phyloP scores from a whole-genome alignment of 176 grass and related monocot species.

The Oryza meridionalis region DNA sequence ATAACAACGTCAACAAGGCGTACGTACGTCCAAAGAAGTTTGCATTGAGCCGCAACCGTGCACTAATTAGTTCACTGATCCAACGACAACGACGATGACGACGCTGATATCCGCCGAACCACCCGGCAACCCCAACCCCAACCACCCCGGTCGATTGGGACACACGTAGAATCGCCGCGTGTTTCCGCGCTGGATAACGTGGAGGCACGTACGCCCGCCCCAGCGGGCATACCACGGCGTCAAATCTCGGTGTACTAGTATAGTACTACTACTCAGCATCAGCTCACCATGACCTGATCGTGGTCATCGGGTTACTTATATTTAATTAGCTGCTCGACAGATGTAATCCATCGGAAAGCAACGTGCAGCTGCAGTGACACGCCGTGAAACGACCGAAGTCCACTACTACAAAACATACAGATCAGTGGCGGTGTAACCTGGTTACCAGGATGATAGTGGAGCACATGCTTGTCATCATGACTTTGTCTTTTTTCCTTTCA shows the following conservation, averaged over 20 bases:
- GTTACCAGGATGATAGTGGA: background rate
- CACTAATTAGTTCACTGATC: background rate
- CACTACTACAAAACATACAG: background rate
- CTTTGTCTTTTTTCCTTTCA: background rate
- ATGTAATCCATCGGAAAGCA: background rate
- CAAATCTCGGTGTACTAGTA: background rate
- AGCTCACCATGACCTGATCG: background rate
- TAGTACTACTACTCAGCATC: background rate
- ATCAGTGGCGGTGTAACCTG: background rate
- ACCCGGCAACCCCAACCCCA: background rate
- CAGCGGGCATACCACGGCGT: background rate
- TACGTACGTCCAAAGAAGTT: background rate
- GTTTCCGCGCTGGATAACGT: background rate
- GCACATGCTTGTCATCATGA: background rate
- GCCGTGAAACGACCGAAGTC: background rate
- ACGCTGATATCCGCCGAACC: background rate
- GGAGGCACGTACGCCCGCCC: background rate
- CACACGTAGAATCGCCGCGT: background rate
- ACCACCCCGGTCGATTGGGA: background rate
- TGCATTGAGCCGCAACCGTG: background rate
- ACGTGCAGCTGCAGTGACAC: background rate
- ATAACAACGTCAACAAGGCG: background rate
- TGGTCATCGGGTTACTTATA: no score
- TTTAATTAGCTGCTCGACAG: background rate
- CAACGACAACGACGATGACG: background rate